Evolutionary conservation across 73 alveolate genomes (phyloP).

Genomic region (Uronychia setigera): DNA sequence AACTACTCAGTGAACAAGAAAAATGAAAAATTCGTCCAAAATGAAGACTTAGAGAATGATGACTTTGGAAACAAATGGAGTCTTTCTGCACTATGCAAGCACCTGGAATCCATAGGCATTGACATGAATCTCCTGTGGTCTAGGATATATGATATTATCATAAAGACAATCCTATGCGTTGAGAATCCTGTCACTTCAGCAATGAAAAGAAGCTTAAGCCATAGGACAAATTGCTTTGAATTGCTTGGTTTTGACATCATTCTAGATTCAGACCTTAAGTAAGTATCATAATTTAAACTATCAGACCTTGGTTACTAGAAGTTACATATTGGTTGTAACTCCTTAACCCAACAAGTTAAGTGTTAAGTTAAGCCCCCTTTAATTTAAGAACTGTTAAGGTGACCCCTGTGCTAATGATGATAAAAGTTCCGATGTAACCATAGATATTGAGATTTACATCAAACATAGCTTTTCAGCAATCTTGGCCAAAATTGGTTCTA

Average conservation of each 20-base stretch:
- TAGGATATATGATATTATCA: slow-evolving; percentile 81
- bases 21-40: slow-evolving; percentile 81
- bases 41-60: slow-evolving; percentile 66
- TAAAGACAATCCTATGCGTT: slow-evolving; percentile 70
- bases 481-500: no score
- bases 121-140: slow-evolving; percentile 78
- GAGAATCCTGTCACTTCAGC: slow-evolving; percentile 64
- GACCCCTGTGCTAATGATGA: no score
- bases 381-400: no score
- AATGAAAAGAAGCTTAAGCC: slow-evolving; percentile 47
- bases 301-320: slow-evolving; percentile 88
- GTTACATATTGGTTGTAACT: no score
- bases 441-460: no score
- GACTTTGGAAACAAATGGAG: slow-evolving; percentile 90
- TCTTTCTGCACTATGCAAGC: slow-evolving; percentile 76
- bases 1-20: slow-evolving; percentile 87
- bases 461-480: no score
- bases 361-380: no score
- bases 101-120: slow-evolving; percentile 75
- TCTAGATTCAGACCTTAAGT: slow-evolving; percentile 78
- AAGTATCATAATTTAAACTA: background rate
- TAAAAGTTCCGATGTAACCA: no score
- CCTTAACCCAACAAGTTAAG: no score
- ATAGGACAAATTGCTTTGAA: slow-evolving; percentile 84
- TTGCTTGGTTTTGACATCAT: slow-evolving; percentile 84